These are phyloP conservation scores for Fusarium virguliforme DNA, from an alignment of 2,329 filamentous ascomycete species.

Conservation along the genomic window DNA sequence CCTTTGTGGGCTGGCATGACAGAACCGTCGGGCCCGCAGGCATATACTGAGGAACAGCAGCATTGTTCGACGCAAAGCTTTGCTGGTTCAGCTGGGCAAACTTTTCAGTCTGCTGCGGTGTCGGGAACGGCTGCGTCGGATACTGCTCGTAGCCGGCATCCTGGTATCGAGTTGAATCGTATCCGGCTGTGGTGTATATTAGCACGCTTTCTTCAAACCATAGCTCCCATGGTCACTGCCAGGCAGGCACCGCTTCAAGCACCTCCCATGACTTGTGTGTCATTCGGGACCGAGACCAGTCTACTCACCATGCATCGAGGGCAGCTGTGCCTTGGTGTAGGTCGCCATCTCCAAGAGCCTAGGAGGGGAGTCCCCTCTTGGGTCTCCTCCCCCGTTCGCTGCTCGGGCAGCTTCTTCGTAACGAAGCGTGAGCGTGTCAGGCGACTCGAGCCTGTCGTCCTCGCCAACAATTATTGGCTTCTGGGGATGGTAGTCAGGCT, in stretches of 20 bases:
- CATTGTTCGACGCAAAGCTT: constrained; percentile 73
- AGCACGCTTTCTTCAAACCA: constrained; percentile 22
- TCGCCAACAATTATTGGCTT: constrained; percentile 70
- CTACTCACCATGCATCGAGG: constrained; percentile 86
- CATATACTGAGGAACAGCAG: constrained; percentile 77
- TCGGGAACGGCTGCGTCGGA: constrained; percentile 63
- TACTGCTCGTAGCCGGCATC: constrained; percentile 71
- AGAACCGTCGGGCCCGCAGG: constrained; percentile 73
- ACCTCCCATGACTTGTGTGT: constrained; percentile 47
- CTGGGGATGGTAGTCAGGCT: constrained; percentile 70
- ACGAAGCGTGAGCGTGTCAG: constrained; percentile 70
- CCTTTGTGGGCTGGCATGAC: constrained; percentile 80
- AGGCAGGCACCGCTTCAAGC: background rate
- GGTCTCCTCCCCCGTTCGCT: constrained; percentile 69
- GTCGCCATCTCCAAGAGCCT: constrained; percentile 59
- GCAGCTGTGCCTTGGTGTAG: constrained; percentile 84
- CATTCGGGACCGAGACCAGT: background rate
- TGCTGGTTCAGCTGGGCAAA: constrained; percentile 69
- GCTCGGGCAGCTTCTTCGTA: constrained; percentile 71
- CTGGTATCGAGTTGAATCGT: constrained; percentile 74
- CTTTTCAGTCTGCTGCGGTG: constrained; percentile 67
- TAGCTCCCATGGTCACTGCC: background rate
- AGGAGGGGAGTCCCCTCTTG: constrained; percentile 70
- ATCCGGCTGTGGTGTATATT: constrained; percentile 61
- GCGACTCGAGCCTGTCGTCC: constrained; percentile 72